phyloP scores from a whole-genome alignment of 148 eudicot species.

The Bassia scoparia region DNA sequence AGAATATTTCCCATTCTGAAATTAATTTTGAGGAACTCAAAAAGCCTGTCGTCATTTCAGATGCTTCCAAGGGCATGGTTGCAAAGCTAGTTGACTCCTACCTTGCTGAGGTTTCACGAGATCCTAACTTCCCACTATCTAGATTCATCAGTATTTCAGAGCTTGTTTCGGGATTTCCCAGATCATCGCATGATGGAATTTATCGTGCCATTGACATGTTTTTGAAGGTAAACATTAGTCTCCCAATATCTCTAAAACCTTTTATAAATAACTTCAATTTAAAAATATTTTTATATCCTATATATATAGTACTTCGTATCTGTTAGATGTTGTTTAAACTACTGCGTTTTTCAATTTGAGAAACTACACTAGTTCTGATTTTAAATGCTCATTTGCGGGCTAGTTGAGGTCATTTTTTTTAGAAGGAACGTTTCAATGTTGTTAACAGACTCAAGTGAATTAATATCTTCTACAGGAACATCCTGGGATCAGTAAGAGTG shows the following conservation, averaged over 20 bases:
- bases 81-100: constrained; percentile 84
- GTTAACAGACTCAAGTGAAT: not conserved
- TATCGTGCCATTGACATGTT: constrained; percentile 93
- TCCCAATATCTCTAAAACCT: not conserved
- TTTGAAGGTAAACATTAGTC: constrained; percentile 61
- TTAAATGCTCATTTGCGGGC: not conserved
- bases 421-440: not conserved
- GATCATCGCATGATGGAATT: constrained; percentile 75
- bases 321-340: too few relatives aligned
- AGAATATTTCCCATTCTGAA: constrained; percentile 32
- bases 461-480: constrained; percentile 52
- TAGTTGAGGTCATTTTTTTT: not conserved
- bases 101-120: constrained; percentile 72
- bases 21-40: constrained; percentile 45
- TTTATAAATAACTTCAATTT: not conserved
- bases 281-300: too few relatives aligned
- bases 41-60: constrained; percentile 38
- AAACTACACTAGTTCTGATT: not conserved
- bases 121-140: constrained; percentile 53
- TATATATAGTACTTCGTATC: too few relatives aligned
- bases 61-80: constrained; percentile 66
- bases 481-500: constrained; percentile 65
- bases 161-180: constrained; percentile 55
- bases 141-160: constrained; percentile 67
- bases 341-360: not conserved